These are phyloP conservation scores for Saccharomyces hybrid DNA, from an alignment of 1,139 yeast species.

Conservation along the genomic window DNA sequence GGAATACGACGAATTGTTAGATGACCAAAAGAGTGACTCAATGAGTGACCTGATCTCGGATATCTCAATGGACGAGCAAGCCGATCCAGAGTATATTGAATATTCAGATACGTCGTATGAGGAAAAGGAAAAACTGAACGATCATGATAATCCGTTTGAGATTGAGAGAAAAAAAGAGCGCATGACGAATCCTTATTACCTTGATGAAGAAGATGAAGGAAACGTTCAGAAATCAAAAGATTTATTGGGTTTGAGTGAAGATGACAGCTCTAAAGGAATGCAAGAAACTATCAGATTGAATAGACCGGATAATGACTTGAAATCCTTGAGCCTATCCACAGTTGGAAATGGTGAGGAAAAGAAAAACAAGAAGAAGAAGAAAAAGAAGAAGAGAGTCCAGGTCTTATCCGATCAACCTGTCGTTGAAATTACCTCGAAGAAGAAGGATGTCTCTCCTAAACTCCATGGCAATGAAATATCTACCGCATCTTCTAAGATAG, in stretches of 20 bases:
- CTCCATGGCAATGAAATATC: constrained; percentile 2
- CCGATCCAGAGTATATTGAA: constrained; percentile 13
- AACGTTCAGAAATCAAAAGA: constrained; percentile 12
- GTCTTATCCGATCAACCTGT: constrained; percentile 52
- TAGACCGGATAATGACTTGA: neutral
- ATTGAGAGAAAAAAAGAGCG: constrained; percentile 10
- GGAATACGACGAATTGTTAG: constrained; percentile 24
- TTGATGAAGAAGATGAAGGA: constrained; percentile 15
- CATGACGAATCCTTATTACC: constrained; percentile 22
- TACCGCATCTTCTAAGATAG: constrained; percentile 8
- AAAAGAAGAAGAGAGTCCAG: constrained; percentile 33
- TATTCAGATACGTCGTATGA: constrained; percentile 1
- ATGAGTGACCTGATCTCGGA: constrained; percentile 19
- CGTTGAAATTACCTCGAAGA: constrained; percentile 22
- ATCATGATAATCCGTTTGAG: constrained; percentile 2
- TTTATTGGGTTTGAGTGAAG: constrained; percentile 15
- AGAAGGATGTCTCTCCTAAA: constrained; percentile 11
- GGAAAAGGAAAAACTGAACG: constrained; percentile 8
- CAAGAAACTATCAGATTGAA: neutral
- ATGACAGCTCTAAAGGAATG: neutral
- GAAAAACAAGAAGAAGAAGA: constrained; percentile 1
- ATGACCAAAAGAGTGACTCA: constrained; percentile 13
- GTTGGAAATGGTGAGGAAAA: neutral
- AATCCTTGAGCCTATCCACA: neutral
- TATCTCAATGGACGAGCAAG: constrained; percentile 9